phyloP scores from a whole-genome alignment of 2,329 filamentous ascomycete genomes.

The Fusarium nelsonii region DNA sequence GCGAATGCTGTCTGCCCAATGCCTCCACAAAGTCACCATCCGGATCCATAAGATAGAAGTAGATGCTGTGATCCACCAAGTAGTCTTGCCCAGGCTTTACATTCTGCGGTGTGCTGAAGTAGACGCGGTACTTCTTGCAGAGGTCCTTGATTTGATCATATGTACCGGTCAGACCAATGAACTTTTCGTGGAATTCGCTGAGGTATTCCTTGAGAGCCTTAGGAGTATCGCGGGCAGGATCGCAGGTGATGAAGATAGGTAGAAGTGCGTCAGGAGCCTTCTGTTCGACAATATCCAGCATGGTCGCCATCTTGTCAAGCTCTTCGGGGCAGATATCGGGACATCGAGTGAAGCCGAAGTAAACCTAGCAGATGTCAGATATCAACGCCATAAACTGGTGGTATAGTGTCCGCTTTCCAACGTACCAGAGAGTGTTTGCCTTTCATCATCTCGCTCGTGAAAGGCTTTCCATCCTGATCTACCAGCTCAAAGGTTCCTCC shows the following conservation, averaged over 20 bases:
- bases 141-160: constrained; percentile 94
- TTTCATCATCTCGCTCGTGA: constrained; percentile 84
- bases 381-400: background rate
- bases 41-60: constrained; percentile 99
- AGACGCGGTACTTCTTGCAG: constrained; percentile 96
- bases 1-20: constrained; percentile 92
- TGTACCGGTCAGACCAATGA: constrained; percentile 90
- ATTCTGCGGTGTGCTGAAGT: constrained; percentile 91
- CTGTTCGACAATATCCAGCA: constrained; percentile 80
- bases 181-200: constrained; percentile 86
- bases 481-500: constrained; percentile 86
- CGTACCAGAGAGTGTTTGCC: constrained; percentile 85
- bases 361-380: constrained; percentile 70
- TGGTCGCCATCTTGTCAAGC: constrained; percentile 98
- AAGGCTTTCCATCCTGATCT: constrained; percentile 83
- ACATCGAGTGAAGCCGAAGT: constrained; percentile 98
- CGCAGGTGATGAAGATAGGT: constrained; percentile 94
- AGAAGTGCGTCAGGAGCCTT: constrained; percentile 67
- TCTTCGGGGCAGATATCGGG: constrained; percentile 99
- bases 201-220: constrained; percentile 88
- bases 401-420: constrained; percentile 25
- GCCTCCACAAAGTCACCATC: constrained; percentile 99
- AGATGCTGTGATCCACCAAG: constrained; percentile 97
- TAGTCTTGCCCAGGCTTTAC: constrained; percentile 97
- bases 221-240: constrained; percentile 90